These are phyloP conservation scores for Penicillium desertorum DNA, from an alignment of 495 filamentous ascomycete genomes.

Conservation along the genomic window DNA sequence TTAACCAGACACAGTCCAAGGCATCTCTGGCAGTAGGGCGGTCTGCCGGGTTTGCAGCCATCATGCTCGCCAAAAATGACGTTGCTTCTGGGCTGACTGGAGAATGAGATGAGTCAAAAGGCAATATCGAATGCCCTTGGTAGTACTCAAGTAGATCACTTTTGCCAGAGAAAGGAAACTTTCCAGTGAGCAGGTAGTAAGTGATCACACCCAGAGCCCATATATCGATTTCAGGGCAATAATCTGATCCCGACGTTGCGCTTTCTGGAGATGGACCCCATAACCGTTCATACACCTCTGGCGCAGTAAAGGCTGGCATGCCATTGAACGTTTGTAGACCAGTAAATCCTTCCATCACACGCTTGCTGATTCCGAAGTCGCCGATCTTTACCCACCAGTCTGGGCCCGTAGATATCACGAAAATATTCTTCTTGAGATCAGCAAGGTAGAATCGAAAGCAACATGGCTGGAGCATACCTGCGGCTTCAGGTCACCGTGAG, in stretches of 20 bases:
- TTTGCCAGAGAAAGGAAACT: not conserved
- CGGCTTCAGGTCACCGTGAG: conserved; percentile 31
- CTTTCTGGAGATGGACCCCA: not conserved
- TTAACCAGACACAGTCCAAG: not conserved
- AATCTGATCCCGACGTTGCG: not conserved
- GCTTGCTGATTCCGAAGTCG: conserved; percentile 53
- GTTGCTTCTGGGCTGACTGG: not conserved
- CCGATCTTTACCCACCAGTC: conserved; percentile 49
- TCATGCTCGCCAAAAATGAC: not conserved
- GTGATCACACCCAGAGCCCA: not conserved
- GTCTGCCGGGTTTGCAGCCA: not conserved
- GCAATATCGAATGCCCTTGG: not conserved
- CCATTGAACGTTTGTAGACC: conserved; percentile 29
- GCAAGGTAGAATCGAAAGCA: not conserved
- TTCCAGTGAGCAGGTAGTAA: not conserved
- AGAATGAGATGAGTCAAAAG: not conserved
- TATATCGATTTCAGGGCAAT: not conserved
- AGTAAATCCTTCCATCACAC: conserved; percentile 24
- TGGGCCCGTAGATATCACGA: conserved; percentile 27
- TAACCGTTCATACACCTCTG: conserved; percentile 28
- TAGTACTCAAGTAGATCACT: not conserved
- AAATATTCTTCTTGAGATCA: conserved; percentile 29
- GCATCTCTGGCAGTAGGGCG: not conserved
- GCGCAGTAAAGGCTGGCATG: conserved; percentile 38
- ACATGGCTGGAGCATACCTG: conserved; percentile 11